Percentiles rank a stretch among this genome's conserved stretches.
Evolutionary conservation across 192 early-diverging fungal genomes (phyloP).

Genomic region (Globomyces pollinis-pini): DNA sequence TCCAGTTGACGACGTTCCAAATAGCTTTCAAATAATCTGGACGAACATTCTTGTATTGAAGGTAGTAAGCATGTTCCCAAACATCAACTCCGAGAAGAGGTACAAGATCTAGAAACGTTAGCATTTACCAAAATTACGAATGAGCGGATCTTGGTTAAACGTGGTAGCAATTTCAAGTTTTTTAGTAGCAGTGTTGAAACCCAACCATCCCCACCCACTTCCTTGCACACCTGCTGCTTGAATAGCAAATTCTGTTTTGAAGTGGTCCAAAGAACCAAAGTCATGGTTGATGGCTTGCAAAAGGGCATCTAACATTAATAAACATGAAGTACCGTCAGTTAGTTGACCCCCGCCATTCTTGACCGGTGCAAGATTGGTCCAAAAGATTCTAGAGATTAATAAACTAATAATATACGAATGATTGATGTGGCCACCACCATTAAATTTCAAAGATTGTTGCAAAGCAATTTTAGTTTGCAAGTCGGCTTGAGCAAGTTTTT

Average conservation of each 20-base stretch:
- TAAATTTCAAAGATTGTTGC: slow-evolving; percentile 80
- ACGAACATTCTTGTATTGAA: slow-evolving; percentile 96
- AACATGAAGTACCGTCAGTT: slow-evolving; percentile 49
- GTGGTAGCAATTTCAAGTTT: slow-evolving; percentile 80
- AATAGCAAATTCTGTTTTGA: slow-evolving; percentile 68
- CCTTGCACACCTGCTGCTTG: slow-evolving; percentile 80
- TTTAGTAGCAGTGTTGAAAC: slow-evolving; percentile 70
- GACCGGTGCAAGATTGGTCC: slow-evolving; percentile 84
- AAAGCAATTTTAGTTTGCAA: slow-evolving; percentile 65
- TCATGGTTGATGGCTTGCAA: slow-evolving; percentile 66
- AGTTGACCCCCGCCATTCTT: slow-evolving; percentile 70
- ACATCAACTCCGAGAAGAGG: slow-evolving; percentile 87
- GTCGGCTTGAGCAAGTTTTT: slow-evolving; percentile 74
- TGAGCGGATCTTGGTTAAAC: slow-evolving; percentile 80
- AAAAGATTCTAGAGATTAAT: no score
- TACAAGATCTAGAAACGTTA: no score
- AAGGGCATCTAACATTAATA: slow-evolving; percentile 31
- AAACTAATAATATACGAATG: no score
- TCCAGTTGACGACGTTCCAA: slow-evolving; percentile 97
- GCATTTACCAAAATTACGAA: no score
- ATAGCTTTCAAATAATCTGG: slow-evolving; percentile 93
- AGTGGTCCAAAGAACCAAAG: slow-evolving; percentile 78
- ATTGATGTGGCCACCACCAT: slow-evolving; percentile 86
- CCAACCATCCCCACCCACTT: slow-evolving; percentile 97
- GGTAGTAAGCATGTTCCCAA: slow-evolving; percentile 72